Percentiles rank a stretch among this genome's conserved stretches.
These are phyloP conservation scores for Tetradesmus obliquus DNA, from an alignment of 139 green algal genomes.

Conservation along the genomic window DNA sequence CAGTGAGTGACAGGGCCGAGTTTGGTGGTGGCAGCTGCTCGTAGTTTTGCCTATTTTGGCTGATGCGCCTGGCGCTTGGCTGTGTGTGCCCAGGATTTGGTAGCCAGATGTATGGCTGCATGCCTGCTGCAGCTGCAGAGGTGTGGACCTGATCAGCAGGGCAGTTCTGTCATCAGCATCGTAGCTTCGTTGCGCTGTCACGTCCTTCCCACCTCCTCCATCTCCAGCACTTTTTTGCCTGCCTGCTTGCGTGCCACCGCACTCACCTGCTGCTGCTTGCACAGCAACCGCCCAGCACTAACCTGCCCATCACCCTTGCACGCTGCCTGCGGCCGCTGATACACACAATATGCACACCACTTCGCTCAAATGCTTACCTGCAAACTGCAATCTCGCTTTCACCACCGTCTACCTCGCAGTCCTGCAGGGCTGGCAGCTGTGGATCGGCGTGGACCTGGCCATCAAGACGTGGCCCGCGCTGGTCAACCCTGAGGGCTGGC, in stretches of 20 bases:
- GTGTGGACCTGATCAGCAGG: background rate
- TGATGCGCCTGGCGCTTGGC: background rate
- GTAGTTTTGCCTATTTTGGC: background rate
- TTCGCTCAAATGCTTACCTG: too few relatives aligned
- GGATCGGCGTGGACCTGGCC: constrained; percentile 80
- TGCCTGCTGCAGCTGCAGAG: background rate
- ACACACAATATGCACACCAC: too few relatives aligned
- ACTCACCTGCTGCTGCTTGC: background rate
- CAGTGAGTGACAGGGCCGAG: constrained; percentile 37
- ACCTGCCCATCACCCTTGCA: background rate
- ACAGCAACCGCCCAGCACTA: background rate
- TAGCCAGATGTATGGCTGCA: background rate
- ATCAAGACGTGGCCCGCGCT: constrained; percentile 63
- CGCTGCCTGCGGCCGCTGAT: background rate
- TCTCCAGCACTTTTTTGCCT: background rate
- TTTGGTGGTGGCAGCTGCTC: background rate
- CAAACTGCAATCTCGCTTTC: too few relatives aligned
- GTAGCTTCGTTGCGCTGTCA: background rate
- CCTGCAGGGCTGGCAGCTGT: constrained; percentile 73
- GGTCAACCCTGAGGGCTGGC: constrained; percentile 77
- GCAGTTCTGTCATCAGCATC: background rate
- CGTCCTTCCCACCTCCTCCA: background rate
- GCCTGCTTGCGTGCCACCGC: background rate
- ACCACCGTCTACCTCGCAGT: constrained; percentile 29
- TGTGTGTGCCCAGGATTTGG: background rate